phyloP scores from a whole-genome alignment of 2,329 filamentous ascomycete genomes.

The Aspergillus sergii region DNA sequence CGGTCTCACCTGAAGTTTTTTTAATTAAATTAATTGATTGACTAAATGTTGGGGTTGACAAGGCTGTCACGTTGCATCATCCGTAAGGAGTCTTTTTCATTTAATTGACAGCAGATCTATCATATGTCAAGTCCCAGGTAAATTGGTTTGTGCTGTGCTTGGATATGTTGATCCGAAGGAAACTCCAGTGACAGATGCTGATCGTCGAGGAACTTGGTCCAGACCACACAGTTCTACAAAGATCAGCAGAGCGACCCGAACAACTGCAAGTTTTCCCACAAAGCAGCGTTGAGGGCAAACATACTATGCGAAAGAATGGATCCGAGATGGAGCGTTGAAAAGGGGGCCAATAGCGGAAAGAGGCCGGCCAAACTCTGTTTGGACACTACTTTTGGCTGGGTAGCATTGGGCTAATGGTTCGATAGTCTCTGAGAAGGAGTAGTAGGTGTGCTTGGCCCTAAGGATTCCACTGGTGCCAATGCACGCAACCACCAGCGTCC shows the following conservation, averaged over 20 bases:
- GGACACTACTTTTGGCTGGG: slow-evolving; percentile 1
- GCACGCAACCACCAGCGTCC: background rate
- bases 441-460: background rate
- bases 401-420: background rate
- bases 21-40: background rate
- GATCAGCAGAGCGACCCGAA: background rate
- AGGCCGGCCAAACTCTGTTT: background rate
- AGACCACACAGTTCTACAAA: background rate
- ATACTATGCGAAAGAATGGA: background rate
- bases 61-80: background rate
- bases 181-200: background rate
- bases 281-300: background rate
- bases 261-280: background rate
- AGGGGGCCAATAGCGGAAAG: background rate
- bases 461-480: background rate
- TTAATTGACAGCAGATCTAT: background rate
- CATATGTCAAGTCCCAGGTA: background rate
- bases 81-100: background rate
- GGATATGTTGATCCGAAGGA: background rate
- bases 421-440: background rate
- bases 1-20: background rate
- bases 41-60: background rate
- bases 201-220: background rate
- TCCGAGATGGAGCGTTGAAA: background rate
- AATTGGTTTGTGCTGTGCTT: background rate